A percentile compares a stretch with the other conserved stretches of the same genome.
These are phyloP conservation scores for Knoxia roxburghii DNA, from an alignment of 257 asterid genomes.

Conservation along the genomic window DNA sequence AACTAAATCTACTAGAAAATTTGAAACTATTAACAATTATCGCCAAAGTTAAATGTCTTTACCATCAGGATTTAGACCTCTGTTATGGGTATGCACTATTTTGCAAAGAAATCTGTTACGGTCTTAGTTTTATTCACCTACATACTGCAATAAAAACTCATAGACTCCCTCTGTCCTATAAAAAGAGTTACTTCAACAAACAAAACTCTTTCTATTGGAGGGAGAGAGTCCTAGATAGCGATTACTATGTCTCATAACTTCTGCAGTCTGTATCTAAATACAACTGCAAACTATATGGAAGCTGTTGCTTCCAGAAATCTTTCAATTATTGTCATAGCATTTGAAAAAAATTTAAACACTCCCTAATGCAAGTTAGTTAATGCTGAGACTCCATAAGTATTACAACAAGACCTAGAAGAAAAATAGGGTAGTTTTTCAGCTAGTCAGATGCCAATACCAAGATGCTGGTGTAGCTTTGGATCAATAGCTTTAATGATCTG, in stretches of 20 bases:
- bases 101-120: background rate
- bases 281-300: background rate
- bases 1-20: background rate
- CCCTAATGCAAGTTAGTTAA: background rate
- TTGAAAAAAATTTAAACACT: background rate
- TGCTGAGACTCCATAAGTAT: background rate
- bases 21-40: background rate
- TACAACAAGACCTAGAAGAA: slow-evolving; percentile 10
- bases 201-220: too few species aligned
- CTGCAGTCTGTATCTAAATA: background rate
- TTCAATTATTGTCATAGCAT: background rate
- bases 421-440: slow-evolving; percentile 2
- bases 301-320: background rate
- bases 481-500: slow-evolving; percentile 81
- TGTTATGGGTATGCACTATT: background rate
- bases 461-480: slow-evolving; percentile 92
- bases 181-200: too few species aligned
- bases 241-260: background rate
- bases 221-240: too few species aligned
- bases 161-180: too few species aligned
- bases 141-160: background rate
- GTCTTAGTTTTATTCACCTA: background rate
- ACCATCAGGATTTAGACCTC: background rate
- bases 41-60: slow-evolving; percentile 4
- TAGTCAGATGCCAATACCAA: slow-evolving; percentile 54